These are phyloP conservation scores for bread wheat (Triticum aestivum) DNA, from an alignment of 176 grass and related monocot species.

Conservation along the genomic window DNA sequence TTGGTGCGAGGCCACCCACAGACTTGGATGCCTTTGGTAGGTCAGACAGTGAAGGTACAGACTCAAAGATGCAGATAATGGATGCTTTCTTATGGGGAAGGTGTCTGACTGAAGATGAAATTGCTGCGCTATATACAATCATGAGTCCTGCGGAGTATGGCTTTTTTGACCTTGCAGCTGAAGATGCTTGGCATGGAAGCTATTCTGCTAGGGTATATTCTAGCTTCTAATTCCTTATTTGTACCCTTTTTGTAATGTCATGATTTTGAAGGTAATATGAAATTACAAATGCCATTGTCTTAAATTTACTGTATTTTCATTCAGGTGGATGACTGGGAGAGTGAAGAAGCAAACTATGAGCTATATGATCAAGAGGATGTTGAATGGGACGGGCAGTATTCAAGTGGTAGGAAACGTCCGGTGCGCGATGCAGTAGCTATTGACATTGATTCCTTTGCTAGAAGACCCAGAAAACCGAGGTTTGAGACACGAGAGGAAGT, in stretches of 20 bases:
- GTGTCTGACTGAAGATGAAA: constrained; percentile 92
- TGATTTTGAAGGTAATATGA: constrained; percentile 21
- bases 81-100: constrained; percentile 97
- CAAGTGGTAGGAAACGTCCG: constrained; percentile 86
- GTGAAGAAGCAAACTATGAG: constrained; percentile 84
- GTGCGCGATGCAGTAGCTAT: constrained; percentile 75
- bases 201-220: constrained; percentile 85
- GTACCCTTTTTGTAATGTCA: constrained; percentile 26
- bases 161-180: constrained; percentile 64
- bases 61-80: constrained; percentile 99
- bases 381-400: constrained; percentile 99
- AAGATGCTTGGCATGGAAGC: constrained; percentile 78
- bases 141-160: constrained; percentile 71
- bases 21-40: constrained; percentile 99
- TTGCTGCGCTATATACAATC: constrained; percentile 65
- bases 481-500: constrained; percentile 96
- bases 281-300: constrained; percentile 22
- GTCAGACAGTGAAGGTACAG: constrained; percentile 91
- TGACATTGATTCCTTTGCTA: constrained; percentile 79
- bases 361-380: constrained; percentile 94
- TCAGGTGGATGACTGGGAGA: constrained; percentile 95
- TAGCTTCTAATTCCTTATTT: neutral
- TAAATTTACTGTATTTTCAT: constrained; percentile 14
- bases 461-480: constrained; percentile 80
- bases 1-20: constrained; percentile 79